phyloP scores from a whole-genome alignment of 2,329 filamentous ascomycete species.

The Chrysoporthe deuterocubensis region DNA sequence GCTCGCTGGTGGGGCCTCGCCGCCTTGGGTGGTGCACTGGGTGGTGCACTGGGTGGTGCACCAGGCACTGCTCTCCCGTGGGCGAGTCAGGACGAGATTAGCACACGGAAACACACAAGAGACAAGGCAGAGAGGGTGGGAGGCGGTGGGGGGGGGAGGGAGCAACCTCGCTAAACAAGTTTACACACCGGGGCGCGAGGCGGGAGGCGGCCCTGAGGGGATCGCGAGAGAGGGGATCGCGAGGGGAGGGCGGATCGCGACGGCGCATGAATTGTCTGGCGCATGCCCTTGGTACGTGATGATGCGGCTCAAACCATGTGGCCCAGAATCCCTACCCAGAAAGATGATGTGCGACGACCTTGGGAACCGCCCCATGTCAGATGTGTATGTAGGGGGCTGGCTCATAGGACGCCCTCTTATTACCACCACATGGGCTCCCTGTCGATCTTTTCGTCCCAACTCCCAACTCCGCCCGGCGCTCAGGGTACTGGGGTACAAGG shows the following conservation, averaged over 20 bases:
- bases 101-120: background rate
- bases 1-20: background rate
- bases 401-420: conserved; percentile 15
- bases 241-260: background rate
- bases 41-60: too few species aligned
- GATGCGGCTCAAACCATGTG: conserved; percentile 31
- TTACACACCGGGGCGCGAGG: background rate
- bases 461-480: conserved; percentile 4
- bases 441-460: conserved; percentile 22
- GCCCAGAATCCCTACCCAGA: conserved; percentile 21
- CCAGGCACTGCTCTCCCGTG: background rate
- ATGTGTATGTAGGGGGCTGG: conserved; percentile 11
- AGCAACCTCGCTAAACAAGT: conserved; percentile 1
- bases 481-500: background rate
- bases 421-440: conserved; percentile 18
- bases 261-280: conserved; percentile 5
- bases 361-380: conserved; percentile 1
- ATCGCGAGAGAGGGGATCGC: background rate
- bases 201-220: background rate
- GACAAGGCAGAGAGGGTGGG: background rate
- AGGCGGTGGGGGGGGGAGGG: background rate
- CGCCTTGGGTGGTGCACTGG: background rate
- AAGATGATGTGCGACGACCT: conserved; percentile 25
- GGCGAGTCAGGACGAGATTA: background rate
- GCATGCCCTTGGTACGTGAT: background rate